These are phyloP conservation scores for Diaporthe caulivora DNA, from an alignment of 2,329 filamentous ascomycete genomes.

Conservation along the genomic window DNA sequence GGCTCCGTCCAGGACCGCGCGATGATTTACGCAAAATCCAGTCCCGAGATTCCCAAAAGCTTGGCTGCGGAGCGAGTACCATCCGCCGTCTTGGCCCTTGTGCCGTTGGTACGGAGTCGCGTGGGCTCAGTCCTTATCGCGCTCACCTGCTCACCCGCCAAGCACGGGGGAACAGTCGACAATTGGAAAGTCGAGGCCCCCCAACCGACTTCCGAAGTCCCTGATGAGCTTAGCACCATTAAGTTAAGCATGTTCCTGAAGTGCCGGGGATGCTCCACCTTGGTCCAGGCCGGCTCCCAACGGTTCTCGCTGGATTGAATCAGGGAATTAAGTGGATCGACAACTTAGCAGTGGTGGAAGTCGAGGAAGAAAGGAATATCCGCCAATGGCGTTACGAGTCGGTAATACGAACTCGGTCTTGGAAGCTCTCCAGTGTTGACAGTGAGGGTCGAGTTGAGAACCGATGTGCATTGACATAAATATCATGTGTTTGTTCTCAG, in stretches of 20 bases:
- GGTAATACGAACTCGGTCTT: background rate
- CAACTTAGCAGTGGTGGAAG: conserved; percentile 7
- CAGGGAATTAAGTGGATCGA: background rate
- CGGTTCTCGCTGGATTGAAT: background rate
- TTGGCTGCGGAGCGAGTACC: conserved; percentile 25
- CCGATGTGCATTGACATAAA: background rate
- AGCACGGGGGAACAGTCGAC: conserved; percentile 17
- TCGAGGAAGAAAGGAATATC: conserved; percentile 1
- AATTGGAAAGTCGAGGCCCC: background rate
- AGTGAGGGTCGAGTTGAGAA: background rate
- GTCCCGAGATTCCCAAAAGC: conserved; percentile 15
- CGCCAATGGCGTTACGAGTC: background rate
- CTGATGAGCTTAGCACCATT: conserved; percentile 23
- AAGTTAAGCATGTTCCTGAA: conserved; percentile 21
- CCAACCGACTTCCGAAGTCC: conserved; percentile 12
- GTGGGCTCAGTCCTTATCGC: too few species aligned
- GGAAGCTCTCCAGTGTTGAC: background rate
- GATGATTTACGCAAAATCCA: conserved; percentile 27
- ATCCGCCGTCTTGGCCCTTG: conserved; percentile 23
- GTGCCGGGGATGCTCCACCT: background rate
- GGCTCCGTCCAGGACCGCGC: conserved; percentile 3
- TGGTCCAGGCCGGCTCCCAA: background rate
- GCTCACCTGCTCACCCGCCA: background rate
- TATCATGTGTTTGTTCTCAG: background rate
- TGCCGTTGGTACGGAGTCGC: too few species aligned